Conservation (phyloP, 2,329 filamentous ascomycete genomes). For the Teratosphaeria viscida region DNA sequence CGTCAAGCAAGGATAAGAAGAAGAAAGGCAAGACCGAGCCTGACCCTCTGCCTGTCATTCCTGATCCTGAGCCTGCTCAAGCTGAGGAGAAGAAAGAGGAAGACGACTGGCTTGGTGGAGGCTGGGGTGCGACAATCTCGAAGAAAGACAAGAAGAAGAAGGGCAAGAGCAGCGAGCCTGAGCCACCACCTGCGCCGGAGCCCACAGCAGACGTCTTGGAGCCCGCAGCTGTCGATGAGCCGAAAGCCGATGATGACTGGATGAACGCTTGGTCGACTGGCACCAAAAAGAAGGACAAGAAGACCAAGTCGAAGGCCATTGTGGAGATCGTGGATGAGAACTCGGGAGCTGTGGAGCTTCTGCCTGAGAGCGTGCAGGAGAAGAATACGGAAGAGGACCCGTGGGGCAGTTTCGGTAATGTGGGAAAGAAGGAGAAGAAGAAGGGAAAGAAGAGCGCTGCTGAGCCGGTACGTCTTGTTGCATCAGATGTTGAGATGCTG, state of each 20-base stretch:
- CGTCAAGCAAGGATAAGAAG: constrained; percentile 1
- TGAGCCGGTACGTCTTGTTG: constrained; percentile 13
- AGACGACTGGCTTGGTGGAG: constrained; percentile 43
- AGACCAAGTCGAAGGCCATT: constrained; percentile 32
- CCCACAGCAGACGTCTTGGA: constrained; percentile 14
- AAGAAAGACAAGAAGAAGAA: constrained; percentile 35
- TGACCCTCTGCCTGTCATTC: constrained; percentile 13
- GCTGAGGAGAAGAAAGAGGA: constrained; percentile 26
- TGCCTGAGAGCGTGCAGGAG: constrained; percentile 31
- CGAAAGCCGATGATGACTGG: constrained; percentile 42
- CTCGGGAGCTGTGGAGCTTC: constrained; percentile 28
- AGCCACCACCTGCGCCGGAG: neutral
- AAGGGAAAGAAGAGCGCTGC: constrained; percentile 35
- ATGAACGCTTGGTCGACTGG: constrained; percentile 46
- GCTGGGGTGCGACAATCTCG: constrained; percentile 28
- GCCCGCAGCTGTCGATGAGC: constrained; percentile 42
- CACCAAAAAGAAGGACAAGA: constrained; percentile 45
- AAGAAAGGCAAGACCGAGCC: constrained; percentile 14
- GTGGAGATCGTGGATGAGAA: constrained; percentile 27
- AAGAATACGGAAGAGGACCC: constrained; percentile 26
- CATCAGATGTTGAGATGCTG: neutral
- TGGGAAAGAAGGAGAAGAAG: constrained; percentile 46
- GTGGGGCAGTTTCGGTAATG: constrained; percentile 23
- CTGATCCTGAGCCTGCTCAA: constrained; percentile 13
- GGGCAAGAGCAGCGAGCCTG: constrained; percentile 5